phyloP scores from a whole-genome alignment of 2,329 filamentous ascomycete species.

The Pseudogymnoascus sp. region DNA sequence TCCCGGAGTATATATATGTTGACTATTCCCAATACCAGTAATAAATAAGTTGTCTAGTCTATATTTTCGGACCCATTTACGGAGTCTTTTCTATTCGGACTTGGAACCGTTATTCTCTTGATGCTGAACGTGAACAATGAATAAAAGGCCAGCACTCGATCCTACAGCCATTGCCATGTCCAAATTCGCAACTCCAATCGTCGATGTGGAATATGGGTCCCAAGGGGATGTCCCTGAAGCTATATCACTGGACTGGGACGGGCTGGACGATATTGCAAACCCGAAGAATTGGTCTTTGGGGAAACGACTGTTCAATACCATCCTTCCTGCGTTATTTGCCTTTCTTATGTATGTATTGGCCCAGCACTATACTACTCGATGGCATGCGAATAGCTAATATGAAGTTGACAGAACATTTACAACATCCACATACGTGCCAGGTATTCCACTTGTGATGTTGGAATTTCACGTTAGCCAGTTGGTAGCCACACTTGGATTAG shows the following conservation, averaged over 20 bases:
- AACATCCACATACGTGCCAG: constrained; percentile 41
- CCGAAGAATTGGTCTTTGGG: constrained; percentile 21
- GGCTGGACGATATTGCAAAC: constrained; percentile 18
- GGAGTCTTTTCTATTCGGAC: background rate
- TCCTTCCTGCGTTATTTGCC: constrained; percentile 20
- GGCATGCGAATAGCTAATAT: background rate
- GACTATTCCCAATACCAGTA: background rate
- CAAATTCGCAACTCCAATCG: background rate
- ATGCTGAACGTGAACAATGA: background rate
- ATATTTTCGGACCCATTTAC: background rate
- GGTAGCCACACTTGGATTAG: constrained; percentile 50
- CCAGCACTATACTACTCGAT: background rate
- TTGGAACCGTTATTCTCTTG: background rate
- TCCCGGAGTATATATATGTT: background rate
- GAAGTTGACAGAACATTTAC: constrained; percentile 18
- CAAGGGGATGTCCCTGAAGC: background rate
- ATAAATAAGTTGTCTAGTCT: background rate
- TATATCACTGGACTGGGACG: constrained; percentile 19
- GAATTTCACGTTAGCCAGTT: constrained; percentile 50
- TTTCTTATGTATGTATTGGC: constrained; percentile 19
- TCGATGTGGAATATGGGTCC: background rate
- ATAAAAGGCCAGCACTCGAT: background rate
- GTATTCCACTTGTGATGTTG: constrained; percentile 40
- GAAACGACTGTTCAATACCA: constrained; percentile 21
- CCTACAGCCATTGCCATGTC: background rate